Conservation (phyloP, 306 rosid species). For the Hylodesmum podocarpum region DNA sequence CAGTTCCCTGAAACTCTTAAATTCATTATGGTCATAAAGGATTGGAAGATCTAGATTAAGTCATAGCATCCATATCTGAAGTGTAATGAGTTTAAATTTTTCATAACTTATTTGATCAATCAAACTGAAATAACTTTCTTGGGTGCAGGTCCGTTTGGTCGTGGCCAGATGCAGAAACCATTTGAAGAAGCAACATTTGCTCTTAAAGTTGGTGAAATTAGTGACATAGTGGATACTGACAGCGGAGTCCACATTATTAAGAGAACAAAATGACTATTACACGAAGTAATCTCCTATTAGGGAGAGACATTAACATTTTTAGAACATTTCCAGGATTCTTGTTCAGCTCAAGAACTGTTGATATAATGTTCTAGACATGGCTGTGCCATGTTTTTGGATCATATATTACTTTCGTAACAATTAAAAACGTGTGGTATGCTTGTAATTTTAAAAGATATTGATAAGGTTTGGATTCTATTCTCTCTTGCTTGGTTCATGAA, state of each 20-base stretch:
- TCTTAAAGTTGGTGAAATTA: constrained; percentile 82
- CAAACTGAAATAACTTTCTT: constrained; percentile 18
- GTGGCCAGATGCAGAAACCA: constrained; percentile 98
- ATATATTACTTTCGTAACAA: constrained; percentile 28
- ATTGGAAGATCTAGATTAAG: neutral
- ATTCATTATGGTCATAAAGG: neutral
- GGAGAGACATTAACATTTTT: constrained; percentile 24
- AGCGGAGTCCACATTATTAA: constrained; percentile 91
- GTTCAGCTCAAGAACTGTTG: constrained; percentile 27
- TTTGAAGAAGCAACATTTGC: constrained; percentile 83
- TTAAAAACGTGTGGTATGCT: constrained; percentile 36
- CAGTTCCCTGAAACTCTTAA: neutral
- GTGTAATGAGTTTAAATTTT: neutral
- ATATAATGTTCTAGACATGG: constrained; percentile 36
- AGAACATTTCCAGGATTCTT: constrained; percentile 30
- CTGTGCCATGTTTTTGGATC: constrained; percentile 38
- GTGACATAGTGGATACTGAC: constrained; percentile 90
- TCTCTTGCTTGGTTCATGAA: neutral
- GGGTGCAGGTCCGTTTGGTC: constrained; percentile 84
- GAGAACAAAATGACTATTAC: constrained; percentile 64
- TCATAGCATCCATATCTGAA: neutral
- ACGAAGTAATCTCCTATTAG: constrained; percentile 22
- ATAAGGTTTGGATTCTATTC: constrained; percentile 25
- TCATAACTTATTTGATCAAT: neutral
- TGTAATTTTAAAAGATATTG: constrained; percentile 37